Base-by-base conservation (phyloP, 176 grass and related monocot genomes). In the Carex pumila region DNA sequence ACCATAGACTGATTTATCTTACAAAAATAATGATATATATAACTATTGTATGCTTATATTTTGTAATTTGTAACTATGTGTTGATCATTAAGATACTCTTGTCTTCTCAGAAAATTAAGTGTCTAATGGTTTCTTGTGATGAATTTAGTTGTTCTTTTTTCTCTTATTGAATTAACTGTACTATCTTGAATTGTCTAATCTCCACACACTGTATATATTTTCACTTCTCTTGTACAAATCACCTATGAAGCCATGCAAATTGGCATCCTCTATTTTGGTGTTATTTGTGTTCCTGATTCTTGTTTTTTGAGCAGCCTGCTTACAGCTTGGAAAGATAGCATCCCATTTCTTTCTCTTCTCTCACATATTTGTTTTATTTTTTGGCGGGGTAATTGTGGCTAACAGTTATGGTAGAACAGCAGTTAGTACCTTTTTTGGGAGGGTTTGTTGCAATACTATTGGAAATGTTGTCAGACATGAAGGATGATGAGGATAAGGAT, bases 391-490 rank as follows among this genome's bases (percentile, higher is more conserved):
- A 58, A 18, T 58, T 58, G 56, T 57, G 56, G 56, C 17, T 58
- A 14, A 58, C 56, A 58, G 56, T 58, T 60, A 97, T 97, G 94
- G 94, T 97, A 90, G 84, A 91, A 6, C 80, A 89, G 29, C 41
- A 47, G 6, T 89, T 97, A 18, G 91, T 90, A 0, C 94, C 94
- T 81, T 97, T 94, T 81, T 80, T 97, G 15, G 90, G 94, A 37
- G 84, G 90, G 75, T 77, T 97, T 41, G 92, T 97, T 47, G 88
- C 90, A 2, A 91, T 97, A 84, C 88, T 97, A n/a, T 94, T 97
- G 94, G 87, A 97, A 85, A 92, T 97, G 92, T 14, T 97, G 64
- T 88, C 94, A 47, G 94, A 97, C 85, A 88, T 97, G 0, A 92
- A 94, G 92, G 92, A 97, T 71, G 94, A 97, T 1, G 83, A 88